Percentiles rank a stretch among this genome's conserved stretches.
These are phyloP conservation scores for Camelina laxa DNA, from an alignment of 345 rosid genomes.

Conservation along the genomic window DNA sequence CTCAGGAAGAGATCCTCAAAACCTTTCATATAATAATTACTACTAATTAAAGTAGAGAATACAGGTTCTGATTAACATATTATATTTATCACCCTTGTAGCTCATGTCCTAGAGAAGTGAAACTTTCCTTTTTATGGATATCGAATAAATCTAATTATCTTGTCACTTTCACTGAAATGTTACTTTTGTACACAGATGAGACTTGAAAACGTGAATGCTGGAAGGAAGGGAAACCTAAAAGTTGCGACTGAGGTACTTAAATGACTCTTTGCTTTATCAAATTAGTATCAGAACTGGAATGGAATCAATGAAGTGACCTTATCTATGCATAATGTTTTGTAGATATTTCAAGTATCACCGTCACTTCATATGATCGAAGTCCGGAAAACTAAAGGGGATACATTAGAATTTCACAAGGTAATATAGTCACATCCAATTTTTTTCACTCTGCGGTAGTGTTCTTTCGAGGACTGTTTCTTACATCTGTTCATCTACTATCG, in stretches of 20 bases:
- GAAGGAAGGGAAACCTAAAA: conserved; percentile 95
- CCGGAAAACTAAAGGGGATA: conserved; percentile 95
- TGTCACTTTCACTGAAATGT: background rate
- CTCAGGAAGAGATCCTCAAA: background rate
- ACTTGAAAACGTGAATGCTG: conserved; percentile 87
- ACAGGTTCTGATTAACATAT: background rate
- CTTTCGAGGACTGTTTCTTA: background rate
- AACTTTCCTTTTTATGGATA: conserved; percentile 1
- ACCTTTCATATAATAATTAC: background rate
- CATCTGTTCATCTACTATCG: conserved; percentile 3
- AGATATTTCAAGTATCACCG: conserved; percentile 98
- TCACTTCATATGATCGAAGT: conserved; percentile 94
- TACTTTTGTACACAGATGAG: conserved; percentile 65
- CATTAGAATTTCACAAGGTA: conserved; percentile 95
- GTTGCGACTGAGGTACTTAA: conserved; percentile 85
- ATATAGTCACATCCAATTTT: background rate
- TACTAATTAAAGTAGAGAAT: conserved; percentile 1
- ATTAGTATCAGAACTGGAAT: conserved; percentile 12
- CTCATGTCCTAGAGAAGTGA: background rate
- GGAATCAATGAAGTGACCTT: background rate
- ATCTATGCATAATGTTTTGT: conserved; percentile 29
- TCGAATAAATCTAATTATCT: background rate
- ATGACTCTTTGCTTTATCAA: background rate
- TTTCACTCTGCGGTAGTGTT: background rate
- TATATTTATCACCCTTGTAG: background rate